A percentile compares a stretch with the other conserved stretches of the same genome.
Evolutionary conservation across 2,329 filamentous ascomycete species (phyloP).

Genomic region (Grosmannia serpens): DNA sequence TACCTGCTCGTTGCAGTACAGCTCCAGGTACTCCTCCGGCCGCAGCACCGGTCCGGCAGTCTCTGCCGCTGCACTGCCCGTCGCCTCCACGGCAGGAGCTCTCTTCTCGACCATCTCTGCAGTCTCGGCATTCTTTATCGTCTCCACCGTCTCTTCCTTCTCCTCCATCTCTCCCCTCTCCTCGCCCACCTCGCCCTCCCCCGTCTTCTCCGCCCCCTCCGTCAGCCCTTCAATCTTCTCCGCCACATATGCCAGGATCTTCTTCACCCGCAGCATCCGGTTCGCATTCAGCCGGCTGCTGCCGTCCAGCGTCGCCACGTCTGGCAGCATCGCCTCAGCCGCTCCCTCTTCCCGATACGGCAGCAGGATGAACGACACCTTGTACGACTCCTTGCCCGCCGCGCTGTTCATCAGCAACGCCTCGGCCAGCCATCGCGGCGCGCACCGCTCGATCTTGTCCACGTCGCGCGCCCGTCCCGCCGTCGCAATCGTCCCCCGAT

Average conservation of each 20-base stretch:
- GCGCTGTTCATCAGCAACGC: slow-evolving; percentile 73
- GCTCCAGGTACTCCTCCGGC: slow-evolving; percentile 86
- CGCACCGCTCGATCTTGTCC: slow-evolving; percentile 73
- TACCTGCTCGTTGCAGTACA: slow-evolving; percentile 91
- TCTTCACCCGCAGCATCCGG: slow-evolving; percentile 88
- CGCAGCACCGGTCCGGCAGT: slow-evolving; percentile 44
- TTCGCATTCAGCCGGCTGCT: slow-evolving; percentile 93
- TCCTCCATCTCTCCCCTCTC: slow-evolving; percentile 24
- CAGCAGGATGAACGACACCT: slow-evolving; percentile 87
- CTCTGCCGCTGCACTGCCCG: background rate
- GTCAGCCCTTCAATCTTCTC: slow-evolving; percentile 62
- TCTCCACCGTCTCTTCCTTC: background rate
- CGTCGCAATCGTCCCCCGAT: slow-evolving; percentile 74
- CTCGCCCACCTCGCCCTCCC: background rate
- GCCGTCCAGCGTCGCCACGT: slow-evolving; percentile 62
- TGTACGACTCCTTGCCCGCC: slow-evolving; percentile 81
- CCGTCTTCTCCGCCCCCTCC: background rate
- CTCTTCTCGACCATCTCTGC: background rate
- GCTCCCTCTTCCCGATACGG: slow-evolving; percentile 54
- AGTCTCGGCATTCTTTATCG: background rate
- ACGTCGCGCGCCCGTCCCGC: slow-evolving; percentile 55
- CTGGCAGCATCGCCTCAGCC: slow-evolving; percentile 40
- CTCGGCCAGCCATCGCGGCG: slow-evolving; percentile 86
- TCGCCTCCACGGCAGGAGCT: background rate
- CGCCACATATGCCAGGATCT: slow-evolving; percentile 84